A percentile compares a stretch with the other conserved stretches of the same genome.
phyloP scores from a whole-genome alignment of 208 protist species.

The Leishmania gerbilli region DNA sequence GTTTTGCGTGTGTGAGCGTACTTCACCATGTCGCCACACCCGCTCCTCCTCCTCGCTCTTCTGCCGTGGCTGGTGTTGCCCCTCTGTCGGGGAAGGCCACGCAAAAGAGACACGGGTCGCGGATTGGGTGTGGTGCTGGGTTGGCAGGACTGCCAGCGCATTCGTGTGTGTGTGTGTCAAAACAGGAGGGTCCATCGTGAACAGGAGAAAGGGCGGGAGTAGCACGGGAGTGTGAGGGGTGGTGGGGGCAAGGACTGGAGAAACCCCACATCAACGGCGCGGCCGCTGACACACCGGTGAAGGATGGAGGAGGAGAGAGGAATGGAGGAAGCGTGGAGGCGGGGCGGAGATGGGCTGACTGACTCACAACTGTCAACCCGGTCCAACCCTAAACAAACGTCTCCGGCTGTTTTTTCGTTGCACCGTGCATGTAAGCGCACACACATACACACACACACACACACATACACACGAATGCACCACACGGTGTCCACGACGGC shows the following conservation, averaged over 20 bases:
- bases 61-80: background rate
- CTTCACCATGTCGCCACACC: background rate
- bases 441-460: background rate
- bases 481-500: background rate
- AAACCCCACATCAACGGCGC: conserved; percentile 4
- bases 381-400: background rate
- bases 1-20: background rate
- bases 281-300: background rate
- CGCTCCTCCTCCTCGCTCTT: background rate
- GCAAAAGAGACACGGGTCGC: background rate
- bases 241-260: background rate
- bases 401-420: background rate
- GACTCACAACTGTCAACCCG: background rate
- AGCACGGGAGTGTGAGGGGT: background rate
- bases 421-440: background rate
- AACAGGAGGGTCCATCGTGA: background rate
- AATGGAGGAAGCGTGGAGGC: background rate
- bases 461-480: too few relatives aligned
- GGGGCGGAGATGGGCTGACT: background rate
- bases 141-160: background rate
- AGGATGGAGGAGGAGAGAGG: background rate
- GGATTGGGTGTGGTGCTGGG: background rate
- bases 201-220: background rate
- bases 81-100: background rate
- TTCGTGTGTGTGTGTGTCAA: background rate